Evolutionary conservation across 495 filamentous ascomycete genomes (phyloP).

Genomic region (Penicillium nucicola): DNA sequence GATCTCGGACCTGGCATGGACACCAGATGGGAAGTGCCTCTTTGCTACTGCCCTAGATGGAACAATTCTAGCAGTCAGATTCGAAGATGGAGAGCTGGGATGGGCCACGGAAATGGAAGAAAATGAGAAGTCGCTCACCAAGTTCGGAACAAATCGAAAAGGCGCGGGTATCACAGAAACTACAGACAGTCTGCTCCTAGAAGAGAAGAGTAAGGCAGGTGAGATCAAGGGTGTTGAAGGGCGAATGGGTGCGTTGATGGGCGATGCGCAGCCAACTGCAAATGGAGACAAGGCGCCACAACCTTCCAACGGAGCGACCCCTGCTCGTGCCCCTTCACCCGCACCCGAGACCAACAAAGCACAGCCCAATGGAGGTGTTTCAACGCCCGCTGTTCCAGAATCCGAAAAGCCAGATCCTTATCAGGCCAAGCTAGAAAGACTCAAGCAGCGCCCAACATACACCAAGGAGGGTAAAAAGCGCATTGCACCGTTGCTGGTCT

Average conservation of each 20-base stretch:
- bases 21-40: slow-evolving; percentile 81
- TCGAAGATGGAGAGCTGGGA: slow-evolving; percentile 71
- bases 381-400: slow-evolving; percentile 39
- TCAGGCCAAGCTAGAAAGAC: slow-evolving; percentile 65
- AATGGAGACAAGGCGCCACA: slow-evolving; percentile 40
- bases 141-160: slow-evolving; percentile 83
- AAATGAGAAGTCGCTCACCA: slow-evolving; percentile 87
- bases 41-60: slow-evolving; percentile 87
- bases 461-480: slow-evolving; percentile 98
- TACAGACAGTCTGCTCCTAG: slow-evolving; percentile 77
- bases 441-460: slow-evolving; percentile 89
- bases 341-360: slow-evolving; percentile 33
- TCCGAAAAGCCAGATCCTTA: slow-evolving; percentile 58
- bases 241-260: slow-evolving; percentile 97
- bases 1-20: slow-evolving; percentile 92
- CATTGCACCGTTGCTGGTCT: slow-evolving; percentile 87
- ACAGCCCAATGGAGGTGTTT: slow-evolving; percentile 38
- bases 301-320: slow-evolving; percentile 42
- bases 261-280: slow-evolving; percentile 54
- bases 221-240: slow-evolving; percentile 87
- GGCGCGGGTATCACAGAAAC: slow-evolving; percentile 88
- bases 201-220: slow-evolving; percentile 87
- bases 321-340: slow-evolving; percentile 35
- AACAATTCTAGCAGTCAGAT: slow-evolving; percentile 70
- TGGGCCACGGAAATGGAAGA: slow-evolving; percentile 74